Base-by-base conservation (phyloP, 345 rosid species). In the Melastoma malabathricum region DNA sequence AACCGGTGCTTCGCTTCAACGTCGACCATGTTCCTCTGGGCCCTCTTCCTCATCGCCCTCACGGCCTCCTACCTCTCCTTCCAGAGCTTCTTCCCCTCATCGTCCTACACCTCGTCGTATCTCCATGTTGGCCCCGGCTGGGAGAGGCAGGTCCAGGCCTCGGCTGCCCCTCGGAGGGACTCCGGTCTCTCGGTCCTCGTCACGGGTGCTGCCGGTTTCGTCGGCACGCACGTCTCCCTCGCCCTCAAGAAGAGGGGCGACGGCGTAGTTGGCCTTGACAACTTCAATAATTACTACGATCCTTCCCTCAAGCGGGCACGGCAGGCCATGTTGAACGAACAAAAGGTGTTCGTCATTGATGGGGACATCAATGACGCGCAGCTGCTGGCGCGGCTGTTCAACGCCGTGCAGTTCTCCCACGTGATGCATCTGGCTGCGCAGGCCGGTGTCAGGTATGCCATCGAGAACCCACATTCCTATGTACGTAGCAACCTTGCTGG, bases 341-440 rank as follows among this genome's bases (percentile, higher is more conserved):
- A 73, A 13, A 86, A 82, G 53, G 54, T 86, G 19, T 74, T 80
- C 53, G 62, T 82, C 18, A 69, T 83, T 0, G 88, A 76, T 18
- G 95, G 92, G 1, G 95, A 86, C 49, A 52, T 82, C 54, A 83
- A 86, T 68, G 92, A 86, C 66, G 73, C 53, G 0, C 69, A 68
- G 54, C 72, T 86, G 0, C 44, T 86, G 10, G 47, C 75, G 1
- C 83, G 80, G 73, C 83, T 83, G 2, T 82, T 86, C 61, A 83
- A 83, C 62, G 74, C 74, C 47, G 92, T 86, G 22, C 75, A 85
- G 10, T 86, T 86, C 67, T 78, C 86, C 2, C 92, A 85, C 70
- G 88, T 85, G 16, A 82, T 85, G 88, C 95, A 85, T 59, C 64
- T 85, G 31, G 95, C 95, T 19, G 92, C 95, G n/a, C 95, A 85